Percentiles rank a stretch among this genome's conserved stretches.
Conservation (phyloP, 495 filamentous ascomycete genomes). For the Aspergillus ostianus region DNA sequence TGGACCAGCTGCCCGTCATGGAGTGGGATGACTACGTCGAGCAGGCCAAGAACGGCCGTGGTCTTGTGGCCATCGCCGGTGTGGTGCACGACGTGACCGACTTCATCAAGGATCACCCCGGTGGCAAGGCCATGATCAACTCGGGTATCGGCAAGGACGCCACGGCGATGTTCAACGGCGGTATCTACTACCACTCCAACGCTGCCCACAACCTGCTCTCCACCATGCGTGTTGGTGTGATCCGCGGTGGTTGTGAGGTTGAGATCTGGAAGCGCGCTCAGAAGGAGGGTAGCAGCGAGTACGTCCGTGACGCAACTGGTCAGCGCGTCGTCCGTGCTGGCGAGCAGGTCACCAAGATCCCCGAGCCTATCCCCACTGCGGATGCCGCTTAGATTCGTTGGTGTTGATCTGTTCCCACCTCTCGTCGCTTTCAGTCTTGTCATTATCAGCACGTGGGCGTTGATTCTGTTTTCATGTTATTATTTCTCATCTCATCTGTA, state of each 20-base stretch:
- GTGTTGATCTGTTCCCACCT: conserved; percentile 4
- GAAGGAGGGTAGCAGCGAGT: conserved; percentile 70
- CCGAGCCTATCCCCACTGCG: conserved; percentile 45
- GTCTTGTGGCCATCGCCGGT: conserved; percentile 84
- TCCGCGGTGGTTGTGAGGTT: conserved; percentile 94
- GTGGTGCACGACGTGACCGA: conserved; percentile 93
- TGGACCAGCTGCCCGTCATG: conserved; percentile 92
- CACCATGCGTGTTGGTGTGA: conserved; percentile 94
- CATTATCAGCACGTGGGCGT: conserved; percentile 22
- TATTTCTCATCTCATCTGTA: conserved; percentile 4
- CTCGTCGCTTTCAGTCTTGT: background rate
- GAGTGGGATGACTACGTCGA: conserved; percentile 94
- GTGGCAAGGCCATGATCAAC: conserved; percentile 92
- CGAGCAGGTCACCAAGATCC: conserved; percentile 82
- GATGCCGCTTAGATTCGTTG: conserved; percentile 38
- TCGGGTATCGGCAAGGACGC: conserved; percentile 96
- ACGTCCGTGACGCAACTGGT: conserved; percentile 77
- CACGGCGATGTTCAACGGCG: conserved; percentile 98
- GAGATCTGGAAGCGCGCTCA: conserved; percentile 99
- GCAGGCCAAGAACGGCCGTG: conserved; percentile 83
- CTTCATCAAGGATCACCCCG: conserved; percentile 96
- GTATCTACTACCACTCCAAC: conserved; percentile 97
- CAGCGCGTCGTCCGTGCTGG: conserved; percentile 87
- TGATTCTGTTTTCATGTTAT: conserved; percentile 7
- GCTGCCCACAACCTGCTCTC: conserved; percentile 96